Evolutionary conservation across 2,329 filamentous ascomycete genomes (phyloP), one percentile per base, ranked within the genome.

Genomic region (Fusarium sp.): DNA sequence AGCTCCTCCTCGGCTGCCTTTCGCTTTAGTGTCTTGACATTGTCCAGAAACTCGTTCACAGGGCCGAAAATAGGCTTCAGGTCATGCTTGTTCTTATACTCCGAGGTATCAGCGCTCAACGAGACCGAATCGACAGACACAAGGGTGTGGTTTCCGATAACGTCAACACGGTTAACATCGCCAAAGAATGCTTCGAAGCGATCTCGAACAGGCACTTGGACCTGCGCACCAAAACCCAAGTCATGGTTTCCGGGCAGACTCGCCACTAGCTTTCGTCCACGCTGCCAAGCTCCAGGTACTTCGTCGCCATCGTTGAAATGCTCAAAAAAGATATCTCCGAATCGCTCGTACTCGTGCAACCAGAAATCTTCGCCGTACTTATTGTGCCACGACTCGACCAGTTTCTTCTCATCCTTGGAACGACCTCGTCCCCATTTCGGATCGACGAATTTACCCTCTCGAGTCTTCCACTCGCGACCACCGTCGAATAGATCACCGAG

Each of bases 181-280:
- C 96, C 96, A 81, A 99, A 98, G 77, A 91, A 97, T 6, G 91
- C 89, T 75, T 91, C 88, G 79, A 98, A 99, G 18, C 96, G 86
- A 74, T 96, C 86, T 54, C 94, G 88, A 34, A 97, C 93, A 0
- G 92, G 85, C 11, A 91, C 78, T 77, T 97, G 93, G 49, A 99
- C 90, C 46, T 94, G 92, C 24, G 90, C 90, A 5, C 93, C 95
- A 76, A 98, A 97, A 0, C 96, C 96, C 43, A 98, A 80, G 78
- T 99, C 96, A 78, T 99, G 96, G 76, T 99, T 99, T 4, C 96
- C 96, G 0, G 96, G 96, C 61, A 99, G 78, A 76, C 92, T 95
- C 20, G 92, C 89, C 56, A 98, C 91, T 56, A 98, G 83, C 81
- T 92, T 94, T 61, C 92, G 87, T 8, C 92, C 91, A 30, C 88